Base-by-base conservation (phyloP, 2,329 filamentous ascomycete species). In the Diaporthe longicolla region DNA sequence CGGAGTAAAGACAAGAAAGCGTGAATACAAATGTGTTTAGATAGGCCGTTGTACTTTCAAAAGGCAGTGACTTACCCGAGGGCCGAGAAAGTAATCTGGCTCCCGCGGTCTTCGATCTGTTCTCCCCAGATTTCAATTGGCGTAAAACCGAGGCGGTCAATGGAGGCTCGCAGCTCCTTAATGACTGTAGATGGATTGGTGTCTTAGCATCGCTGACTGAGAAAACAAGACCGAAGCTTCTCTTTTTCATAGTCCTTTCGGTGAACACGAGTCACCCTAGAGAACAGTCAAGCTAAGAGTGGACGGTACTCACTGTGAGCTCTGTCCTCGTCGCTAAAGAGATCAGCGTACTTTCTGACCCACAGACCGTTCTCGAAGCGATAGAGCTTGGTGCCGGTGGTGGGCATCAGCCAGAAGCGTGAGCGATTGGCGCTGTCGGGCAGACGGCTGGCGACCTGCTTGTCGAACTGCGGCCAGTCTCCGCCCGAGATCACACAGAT, bases 401-500 rank as follows among this genome's bases (percentile, higher is more conserved):
- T 84, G 4, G 83, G 83, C 82, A 85, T 82, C n/a, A 85, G 79
- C 83, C 82, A 85, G 37, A 85, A 80, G 63, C 79, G 82, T 11
- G 81, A 79, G n/a, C 81, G 77, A 72, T 85, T 77, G 13, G 83
- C 81, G 68, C 75, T 77, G 19, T 79, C 50, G 4, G 82, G 82
- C 1, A 84, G 80, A 45, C 82, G 82, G 77, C 79, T 82, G 17
- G 79, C 83, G 48, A 84, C 79, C 75, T 84, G 83, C 78, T 83
- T 84, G 70, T 84, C 74, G 78, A 85, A 84, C 75, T 85, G 83
- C 9, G 81, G 81, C 83, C 82, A 85, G 78, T 85, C 83, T 40
- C 82, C 83, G 63, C 82, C 83, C 0, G 82, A 84, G 77, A 85
- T 84, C 66, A 84, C 79, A 52, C 82, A 80, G 32, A 85, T 82